Conservation (phyloP, 345 rosid species). For the Cardamine resedifolia region DNA sequence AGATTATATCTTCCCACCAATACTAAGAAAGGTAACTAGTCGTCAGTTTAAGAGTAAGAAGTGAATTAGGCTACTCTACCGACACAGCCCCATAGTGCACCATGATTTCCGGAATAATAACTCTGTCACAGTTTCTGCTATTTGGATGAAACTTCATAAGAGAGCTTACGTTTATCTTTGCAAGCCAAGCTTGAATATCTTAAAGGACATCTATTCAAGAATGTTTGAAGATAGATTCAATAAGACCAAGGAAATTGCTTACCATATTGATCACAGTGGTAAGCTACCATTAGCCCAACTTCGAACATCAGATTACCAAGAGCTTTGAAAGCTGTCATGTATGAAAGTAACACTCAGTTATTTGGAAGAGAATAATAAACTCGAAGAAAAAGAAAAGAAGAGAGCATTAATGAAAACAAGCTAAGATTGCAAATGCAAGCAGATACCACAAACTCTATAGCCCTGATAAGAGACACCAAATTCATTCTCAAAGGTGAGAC, state of each 20-base stretch:
- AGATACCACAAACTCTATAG: neutral
- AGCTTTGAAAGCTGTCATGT: constrained; percentile 74
- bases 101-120: neutral
- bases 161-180: neutral
- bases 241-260: constrained; percentile 21
- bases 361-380: neutral
- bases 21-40: no score
- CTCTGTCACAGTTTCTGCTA: neutral
- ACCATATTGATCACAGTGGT: constrained; percentile 92
- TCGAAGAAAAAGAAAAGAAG: neutral
- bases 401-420: neutral
- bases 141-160: neutral
- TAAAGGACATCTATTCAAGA: neutral
- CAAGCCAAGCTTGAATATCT: neutral
- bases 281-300: constrained; percentile 79
- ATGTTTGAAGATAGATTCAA: no score
- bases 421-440: neutral
- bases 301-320: constrained; percentile 78
- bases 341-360: constrained; percentile 14
- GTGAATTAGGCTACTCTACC: neutral
- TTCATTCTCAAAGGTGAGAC: constrained; percentile 1
- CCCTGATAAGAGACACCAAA: neutral
- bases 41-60: no score
- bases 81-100: neutral
- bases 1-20: no score